Percentiles rank a stretch among this genome's conserved stretches.
phyloP scores from a whole-genome alignment of 768 basidiomycete species.

The Paxillus ammoniavirescens region DNA sequence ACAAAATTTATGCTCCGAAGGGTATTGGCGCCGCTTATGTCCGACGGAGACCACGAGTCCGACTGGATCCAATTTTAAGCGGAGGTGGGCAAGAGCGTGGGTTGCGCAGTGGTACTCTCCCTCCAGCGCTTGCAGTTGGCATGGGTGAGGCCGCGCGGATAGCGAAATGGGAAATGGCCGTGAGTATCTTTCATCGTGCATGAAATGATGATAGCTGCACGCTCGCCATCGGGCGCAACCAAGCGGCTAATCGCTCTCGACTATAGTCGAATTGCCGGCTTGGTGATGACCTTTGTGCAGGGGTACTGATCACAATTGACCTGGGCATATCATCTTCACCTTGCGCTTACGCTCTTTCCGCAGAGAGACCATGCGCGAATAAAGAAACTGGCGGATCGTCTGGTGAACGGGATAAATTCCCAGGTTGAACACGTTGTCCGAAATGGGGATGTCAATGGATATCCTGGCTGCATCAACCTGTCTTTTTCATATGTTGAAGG shows the following conservation, averaged over 20 bases:
- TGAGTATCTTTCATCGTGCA: conserved; percentile 46
- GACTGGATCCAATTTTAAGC: conserved; percentile 90
- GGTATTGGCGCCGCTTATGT: conserved; percentile 95
- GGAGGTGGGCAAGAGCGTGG: conserved; percentile 99
- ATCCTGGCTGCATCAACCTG: conserved; percentile 94
- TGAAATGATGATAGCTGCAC: conserved; percentile 50
- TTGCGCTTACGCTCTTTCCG: conserved; percentile 5
- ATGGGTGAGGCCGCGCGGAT: conserved; percentile 93
- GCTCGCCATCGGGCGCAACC: conserved; percentile 33
- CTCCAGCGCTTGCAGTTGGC: conserved; percentile 85
- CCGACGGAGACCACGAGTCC: conserved; percentile 84
- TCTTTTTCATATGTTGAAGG: conserved; percentile 97
- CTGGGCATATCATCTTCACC: not conserved
- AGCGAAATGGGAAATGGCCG: conserved; percentile 88
- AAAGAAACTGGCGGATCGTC: conserved; percentile 70
- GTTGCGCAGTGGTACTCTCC: conserved; percentile 89
- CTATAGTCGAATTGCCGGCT: conserved; percentile 41
- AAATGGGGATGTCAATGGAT: conserved; percentile 90
- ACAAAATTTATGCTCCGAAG: conserved; percentile 98
- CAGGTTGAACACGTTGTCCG: conserved; percentile 89
- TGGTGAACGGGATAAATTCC: conserved; percentile 77
- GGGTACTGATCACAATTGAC: conserved; percentile 71
- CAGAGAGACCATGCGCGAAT: conserved; percentile 82
- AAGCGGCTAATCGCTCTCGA: conserved; percentile 37
- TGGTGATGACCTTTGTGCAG: conserved; percentile 77